Conservation (phyloP, 106 monocot species). For the Platanthera zijinensis region DNA sequence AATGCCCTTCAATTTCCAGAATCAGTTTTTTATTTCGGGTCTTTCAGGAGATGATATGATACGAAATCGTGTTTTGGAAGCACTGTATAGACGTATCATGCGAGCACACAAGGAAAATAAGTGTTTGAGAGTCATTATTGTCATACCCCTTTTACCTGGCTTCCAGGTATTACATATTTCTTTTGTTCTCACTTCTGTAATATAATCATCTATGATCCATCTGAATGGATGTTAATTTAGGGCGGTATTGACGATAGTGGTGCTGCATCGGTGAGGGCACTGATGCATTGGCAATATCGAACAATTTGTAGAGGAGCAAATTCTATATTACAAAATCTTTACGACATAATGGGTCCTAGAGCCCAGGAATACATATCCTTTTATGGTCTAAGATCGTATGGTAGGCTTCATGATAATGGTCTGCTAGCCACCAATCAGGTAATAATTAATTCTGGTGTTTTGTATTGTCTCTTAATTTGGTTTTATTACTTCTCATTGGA, state of each 20-base stretch:
- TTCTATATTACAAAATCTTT: slow-evolving; percentile 82
- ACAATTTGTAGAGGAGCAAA: slow-evolving; percentile 91
- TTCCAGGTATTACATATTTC: slow-evolving; percentile 75
- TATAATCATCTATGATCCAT: slow-evolving; percentile 1
- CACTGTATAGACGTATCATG: slow-evolving; percentile 80
- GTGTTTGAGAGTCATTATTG: slow-evolving; percentile 86
- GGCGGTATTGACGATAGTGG: slow-evolving; percentile 99
- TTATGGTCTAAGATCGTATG: slow-evolving; percentile 88
- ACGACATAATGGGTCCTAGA: slow-evolving; percentile 62
- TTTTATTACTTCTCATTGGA: neutral
- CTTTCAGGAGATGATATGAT: slow-evolving; percentile 90
- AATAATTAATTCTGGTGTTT: neutral
- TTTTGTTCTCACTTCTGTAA: neutral
- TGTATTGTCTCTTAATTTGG: neutral
- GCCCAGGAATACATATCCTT: slow-evolving; percentile 92
- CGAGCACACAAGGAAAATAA: slow-evolving; percentile 76
- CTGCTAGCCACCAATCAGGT: slow-evolving; percentile 85
- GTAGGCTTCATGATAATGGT: slow-evolving; percentile 63
- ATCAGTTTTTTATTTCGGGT: slow-evolving; percentile 99
- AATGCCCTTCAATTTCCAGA: slow-evolving; percentile 41
- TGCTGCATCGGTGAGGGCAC: slow-evolving; percentile 98
- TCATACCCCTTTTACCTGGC: slow-evolving; percentile 91
- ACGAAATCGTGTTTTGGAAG: slow-evolving; percentile 89
- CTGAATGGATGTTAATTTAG: slow-evolving; percentile 18
- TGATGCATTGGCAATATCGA: slow-evolving; percentile 97